Conservation (phyloP, 495 filamentous ascomycete genomes). For the Sordaria brevicollis region DNA sequence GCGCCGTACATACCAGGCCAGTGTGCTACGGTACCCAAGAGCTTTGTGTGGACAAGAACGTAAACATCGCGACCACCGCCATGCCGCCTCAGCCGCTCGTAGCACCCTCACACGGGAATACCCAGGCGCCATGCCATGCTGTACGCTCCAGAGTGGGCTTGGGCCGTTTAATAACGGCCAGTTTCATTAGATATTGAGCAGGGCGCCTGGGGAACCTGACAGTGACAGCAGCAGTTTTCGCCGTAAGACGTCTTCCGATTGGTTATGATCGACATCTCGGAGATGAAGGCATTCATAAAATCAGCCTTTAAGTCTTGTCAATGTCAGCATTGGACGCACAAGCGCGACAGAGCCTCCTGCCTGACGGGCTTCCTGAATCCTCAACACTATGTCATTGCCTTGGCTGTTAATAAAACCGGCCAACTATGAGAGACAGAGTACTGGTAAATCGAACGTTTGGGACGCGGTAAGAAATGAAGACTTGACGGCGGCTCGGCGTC, state of each 20-base stretch:
- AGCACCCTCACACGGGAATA: neutral
- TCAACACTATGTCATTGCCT: neutral
- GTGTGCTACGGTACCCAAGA: neutral
- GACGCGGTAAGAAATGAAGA: neutral
- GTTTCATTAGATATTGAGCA: neutral
- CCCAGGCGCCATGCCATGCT: neutral
- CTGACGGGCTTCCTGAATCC: neutral
- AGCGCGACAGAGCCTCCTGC: neutral
- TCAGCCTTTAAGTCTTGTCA: neutral
- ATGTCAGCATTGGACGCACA: neutral
- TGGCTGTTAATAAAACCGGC: neutral
- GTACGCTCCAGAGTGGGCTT: neutral
- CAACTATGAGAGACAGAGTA: neutral
- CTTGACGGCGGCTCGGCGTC: neutral
- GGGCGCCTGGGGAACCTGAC: neutral
- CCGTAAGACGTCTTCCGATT: neutral
- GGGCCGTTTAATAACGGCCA: neutral
- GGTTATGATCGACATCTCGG: neutral
- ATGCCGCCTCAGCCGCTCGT: neutral
- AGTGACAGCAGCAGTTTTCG: neutral
- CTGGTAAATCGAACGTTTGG: neutral
- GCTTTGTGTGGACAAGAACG: neutral
- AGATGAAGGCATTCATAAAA: neutral
- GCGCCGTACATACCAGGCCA: neutral
- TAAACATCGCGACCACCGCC: neutral